A percentile compares a stretch with the other conserved stretches of the same genome.
phyloP scores from a whole-genome alignment of 2,329 filamentous ascomycete species.

The Stemphylium vesicarium region DNA sequence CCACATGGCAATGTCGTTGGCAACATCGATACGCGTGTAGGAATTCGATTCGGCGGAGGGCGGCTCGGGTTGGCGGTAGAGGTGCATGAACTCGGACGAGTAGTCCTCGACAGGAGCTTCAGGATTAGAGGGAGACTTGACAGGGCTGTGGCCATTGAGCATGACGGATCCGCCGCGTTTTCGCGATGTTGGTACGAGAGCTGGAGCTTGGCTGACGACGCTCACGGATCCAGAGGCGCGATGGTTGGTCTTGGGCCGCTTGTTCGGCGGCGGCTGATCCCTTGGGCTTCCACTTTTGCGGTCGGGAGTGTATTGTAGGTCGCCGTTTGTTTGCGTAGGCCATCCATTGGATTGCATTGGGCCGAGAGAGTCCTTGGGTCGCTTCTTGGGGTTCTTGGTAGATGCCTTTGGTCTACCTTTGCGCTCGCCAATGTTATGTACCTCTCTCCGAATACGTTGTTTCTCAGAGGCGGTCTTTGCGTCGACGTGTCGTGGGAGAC shows the following conservation, averaged over 20 bases:
- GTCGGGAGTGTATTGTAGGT: slow-evolving; percentile 57
- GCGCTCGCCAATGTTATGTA: slow-evolving; percentile 61
- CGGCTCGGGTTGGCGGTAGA: slow-evolving; percentile 69
- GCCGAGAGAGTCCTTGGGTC: slow-evolving; percentile 70
- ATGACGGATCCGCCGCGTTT: slow-evolving; percentile 66
- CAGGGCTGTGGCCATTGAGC: slow-evolving; percentile 73
- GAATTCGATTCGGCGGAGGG: slow-evolving; percentile 72
- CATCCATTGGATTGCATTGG: slow-evolving; percentile 70
- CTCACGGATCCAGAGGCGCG: slow-evolving; percentile 77
- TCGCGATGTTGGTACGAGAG: slow-evolving; percentile 65
- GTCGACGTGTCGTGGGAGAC: slow-evolving; percentile 79
- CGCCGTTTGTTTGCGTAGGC: slow-evolving; percentile 62
- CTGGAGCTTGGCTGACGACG: slow-evolving; percentile 70
- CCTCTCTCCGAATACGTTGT: slow-evolving; percentile 67
- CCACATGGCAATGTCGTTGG: slow-evolving; percentile 79
- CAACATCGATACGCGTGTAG: slow-evolving; percentile 76
- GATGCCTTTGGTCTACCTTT: slow-evolving; percentile 77
- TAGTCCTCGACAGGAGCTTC: slow-evolving; percentile 72
- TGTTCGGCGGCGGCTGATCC: slow-evolving; percentile 68
- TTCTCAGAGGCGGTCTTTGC: slow-evolving; percentile 75
- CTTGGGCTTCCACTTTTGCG: slow-evolving; percentile 59
- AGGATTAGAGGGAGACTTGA: slow-evolving; percentile 73
- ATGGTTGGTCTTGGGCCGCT: slow-evolving; percentile 83
- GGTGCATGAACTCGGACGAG: slow-evolving; percentile 75
- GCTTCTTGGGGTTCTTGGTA: slow-evolving; percentile 88